Evolutionary conservation across 441 rosid species (phyloP).

Genomic region (Kokia cookei): DNA sequence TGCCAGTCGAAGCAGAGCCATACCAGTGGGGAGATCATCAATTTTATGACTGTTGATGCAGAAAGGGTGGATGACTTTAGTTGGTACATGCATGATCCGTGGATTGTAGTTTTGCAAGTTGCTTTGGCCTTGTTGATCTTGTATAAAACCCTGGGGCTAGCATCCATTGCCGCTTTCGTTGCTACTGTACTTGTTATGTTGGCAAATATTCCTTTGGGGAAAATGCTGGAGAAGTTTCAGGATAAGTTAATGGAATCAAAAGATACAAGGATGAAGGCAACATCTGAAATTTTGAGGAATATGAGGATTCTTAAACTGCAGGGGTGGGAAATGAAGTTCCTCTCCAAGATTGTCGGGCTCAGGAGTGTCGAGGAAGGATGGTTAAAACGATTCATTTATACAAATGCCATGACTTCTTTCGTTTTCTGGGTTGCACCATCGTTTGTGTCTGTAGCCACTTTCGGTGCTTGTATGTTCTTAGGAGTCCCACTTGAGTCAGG

Average conservation of each 20-base stretch:
- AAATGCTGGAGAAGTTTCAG: conserved; percentile 40
- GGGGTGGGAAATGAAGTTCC: conserved; percentile 49
- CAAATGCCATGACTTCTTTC: conserved; percentile 27
- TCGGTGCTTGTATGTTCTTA: conserved; percentile 30
- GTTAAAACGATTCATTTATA: conserved; percentile 32
- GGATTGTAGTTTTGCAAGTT: conserved; percentile 49
- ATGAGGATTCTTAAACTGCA: conserved; percentile 48
- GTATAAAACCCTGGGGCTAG: conserved; percentile 46
- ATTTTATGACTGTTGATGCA: conserved; percentile 51
- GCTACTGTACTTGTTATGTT: conserved; percentile 35
- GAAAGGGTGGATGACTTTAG: conserved; percentile 41
- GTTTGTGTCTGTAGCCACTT: conserved; percentile 25
- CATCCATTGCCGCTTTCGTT: conserved; percentile 38
- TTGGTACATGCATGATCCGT: conserved; percentile 53
- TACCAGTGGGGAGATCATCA: conserved; percentile 54
- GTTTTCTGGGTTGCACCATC: conserved; percentile 38
- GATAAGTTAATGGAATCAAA: conserved; percentile 39
- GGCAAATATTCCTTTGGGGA: conserved; percentile 41
- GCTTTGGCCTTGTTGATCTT: conserved; percentile 44
- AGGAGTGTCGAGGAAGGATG: conserved; percentile 35
- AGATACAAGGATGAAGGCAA: conserved; percentile 36
- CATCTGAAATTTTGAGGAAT: conserved; percentile 35
- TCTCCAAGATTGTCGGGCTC: conserved; percentile 30
- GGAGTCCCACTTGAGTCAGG: conserved; percentile 36
- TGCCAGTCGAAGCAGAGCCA: conserved; percentile 36